Conservation (phyloP, 1,284 basidiomycete genomes). For the Puccinia brachypodii region DNA sequence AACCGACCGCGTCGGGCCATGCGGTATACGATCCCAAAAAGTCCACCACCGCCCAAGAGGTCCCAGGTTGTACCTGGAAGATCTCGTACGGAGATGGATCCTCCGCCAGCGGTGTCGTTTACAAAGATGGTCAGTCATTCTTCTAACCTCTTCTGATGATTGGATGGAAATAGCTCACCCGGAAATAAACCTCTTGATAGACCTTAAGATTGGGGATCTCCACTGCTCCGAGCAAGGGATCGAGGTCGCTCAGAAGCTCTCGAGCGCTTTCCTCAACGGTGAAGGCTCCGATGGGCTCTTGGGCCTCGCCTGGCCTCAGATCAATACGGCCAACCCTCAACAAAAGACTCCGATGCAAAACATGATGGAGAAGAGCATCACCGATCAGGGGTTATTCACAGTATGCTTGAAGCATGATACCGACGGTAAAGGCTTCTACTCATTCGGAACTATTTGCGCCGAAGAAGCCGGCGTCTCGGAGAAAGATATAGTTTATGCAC, state of each 20-base stretch:
- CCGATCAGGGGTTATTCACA: slow-evolving; percentile 53
- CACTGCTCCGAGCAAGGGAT: slow-evolving; percentile 57
- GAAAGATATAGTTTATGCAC: slow-evolving; percentile 46
- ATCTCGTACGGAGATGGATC: slow-evolving; percentile 61
- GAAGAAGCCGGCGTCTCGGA: slow-evolving; percentile 44
- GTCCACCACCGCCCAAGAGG: slow-evolving; percentile 57
- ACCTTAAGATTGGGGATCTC: slow-evolving; percentile 55
- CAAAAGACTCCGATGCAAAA: slow-evolving; percentile 59
- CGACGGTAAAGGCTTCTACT: slow-evolving; percentile 55
- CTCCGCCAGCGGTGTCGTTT: slow-evolving; percentile 53
- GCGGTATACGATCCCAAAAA: slow-evolving; percentile 57
- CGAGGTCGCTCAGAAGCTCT: slow-evolving; percentile 58
- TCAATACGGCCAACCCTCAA: slow-evolving; percentile 58
- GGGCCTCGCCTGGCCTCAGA: slow-evolving; percentile 52
- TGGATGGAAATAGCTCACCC: slow-evolving; percentile 49
- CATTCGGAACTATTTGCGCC: slow-evolving; percentile 57
- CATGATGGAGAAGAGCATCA: slow-evolving; percentile 57
- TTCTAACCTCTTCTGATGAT: not conserved
- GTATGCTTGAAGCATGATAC: slow-evolving; percentile 39
- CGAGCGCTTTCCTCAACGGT: slow-evolving; percentile 58
- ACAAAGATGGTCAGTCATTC: slow-evolving; percentile 19
- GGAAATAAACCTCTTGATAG: slow-evolving; percentile 37
- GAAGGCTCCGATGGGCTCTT: slow-evolving; percentile 58
- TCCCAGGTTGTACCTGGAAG: slow-evolving; percentile 56
- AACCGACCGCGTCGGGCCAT: slow-evolving; percentile 46